A percentile compares a stretch with the other conserved stretches of the same genome.
phyloP scores from a whole-genome alignment of 495 filamentous ascomycete species.

The Aspergillus incahuasiensis region DNA sequence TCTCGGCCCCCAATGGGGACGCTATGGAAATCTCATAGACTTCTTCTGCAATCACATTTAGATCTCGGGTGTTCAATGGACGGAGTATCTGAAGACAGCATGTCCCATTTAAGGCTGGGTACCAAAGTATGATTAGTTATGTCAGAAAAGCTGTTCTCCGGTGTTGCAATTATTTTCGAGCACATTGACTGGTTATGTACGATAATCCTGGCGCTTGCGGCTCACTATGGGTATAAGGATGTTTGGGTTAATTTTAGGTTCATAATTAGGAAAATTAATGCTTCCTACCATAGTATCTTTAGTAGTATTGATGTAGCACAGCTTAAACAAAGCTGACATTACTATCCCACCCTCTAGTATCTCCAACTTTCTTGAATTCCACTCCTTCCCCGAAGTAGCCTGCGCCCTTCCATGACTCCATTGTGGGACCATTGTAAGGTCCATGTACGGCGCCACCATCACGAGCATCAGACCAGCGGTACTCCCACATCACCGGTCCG shows the following conservation, averaged over 20 bases:
- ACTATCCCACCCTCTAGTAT: conserved; percentile 56
- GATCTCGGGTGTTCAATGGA: conserved; percentile 17
- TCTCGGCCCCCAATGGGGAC: conserved; percentile 64
- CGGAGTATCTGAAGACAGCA: conserved; percentile 14
- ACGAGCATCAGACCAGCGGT: conserved; percentile 82
- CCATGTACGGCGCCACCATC: conserved; percentile 78
- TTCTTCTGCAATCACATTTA: conserved; percentile 22
- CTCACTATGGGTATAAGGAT: conserved; percentile 21
- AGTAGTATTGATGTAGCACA: conserved; percentile 13
- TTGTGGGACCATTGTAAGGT: conserved; percentile 76
- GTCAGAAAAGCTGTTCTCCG: conserved; percentile 19
- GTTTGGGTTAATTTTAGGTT: conserved; percentile 26
- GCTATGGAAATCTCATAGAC: conserved; percentile 75
- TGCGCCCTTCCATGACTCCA: conserved; percentile 82
- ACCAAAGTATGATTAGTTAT: background rate
- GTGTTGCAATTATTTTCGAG: conserved; percentile 23
- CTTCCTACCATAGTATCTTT: conserved; percentile 6
- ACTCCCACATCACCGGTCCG: conserved; percentile 71
- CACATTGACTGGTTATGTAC: conserved; percentile 42
- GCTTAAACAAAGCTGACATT: conserved; percentile 57
- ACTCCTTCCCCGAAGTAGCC: conserved; percentile 94
- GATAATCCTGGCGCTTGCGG: conserved; percentile 42
- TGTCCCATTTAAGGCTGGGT: background rate
- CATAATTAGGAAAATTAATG: conserved; percentile 22
- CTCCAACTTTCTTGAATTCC: conserved; percentile 69